Evolutionary conservation across 2,329 filamentous ascomycete genomes (phyloP).

Genomic region (Cladosporium sp.): DNA sequence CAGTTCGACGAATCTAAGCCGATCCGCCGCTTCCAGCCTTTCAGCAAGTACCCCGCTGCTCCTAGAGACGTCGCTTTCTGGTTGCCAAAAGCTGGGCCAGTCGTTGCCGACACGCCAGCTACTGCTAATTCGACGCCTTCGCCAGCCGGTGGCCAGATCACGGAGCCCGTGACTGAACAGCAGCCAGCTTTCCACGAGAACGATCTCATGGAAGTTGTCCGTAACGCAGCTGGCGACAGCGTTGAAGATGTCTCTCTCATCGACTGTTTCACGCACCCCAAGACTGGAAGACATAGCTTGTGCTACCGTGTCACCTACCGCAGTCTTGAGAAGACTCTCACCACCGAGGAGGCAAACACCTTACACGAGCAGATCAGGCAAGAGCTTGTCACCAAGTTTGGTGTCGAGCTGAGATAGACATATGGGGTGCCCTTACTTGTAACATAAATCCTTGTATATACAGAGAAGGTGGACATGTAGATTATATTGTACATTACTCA

Average conservation of each 20-base stretch:
- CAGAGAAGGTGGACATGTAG: background rate
- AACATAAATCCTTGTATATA: no score
- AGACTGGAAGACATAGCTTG: conserved; percentile 74
- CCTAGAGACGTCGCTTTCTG: conserved; percentile 95
- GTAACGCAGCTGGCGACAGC: conserved; percentile 72
- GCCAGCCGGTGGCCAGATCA: conserved; percentile 30
- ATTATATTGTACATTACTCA: background rate
- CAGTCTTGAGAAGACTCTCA: conserved; percentile 85
- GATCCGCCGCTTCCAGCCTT: conserved; percentile 69
- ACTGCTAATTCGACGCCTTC: conserved; percentile 30
- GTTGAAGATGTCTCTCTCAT: conserved; percentile 83
- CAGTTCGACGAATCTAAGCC: conserved; percentile 62
- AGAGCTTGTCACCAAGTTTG: conserved; percentile 64
- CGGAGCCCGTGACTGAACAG: conserved; percentile 19
- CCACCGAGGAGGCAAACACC: conserved; percentile 71
- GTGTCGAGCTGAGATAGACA: conserved; percentile 61
- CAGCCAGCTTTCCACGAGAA: conserved; percentile 74
- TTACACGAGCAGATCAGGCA: conserved; percentile 66
- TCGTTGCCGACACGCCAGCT: conserved; percentile 29
- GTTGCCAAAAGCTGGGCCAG: conserved; percentile 48
- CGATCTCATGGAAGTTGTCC: conserved; percentile 93
- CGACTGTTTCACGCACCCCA: conserved; percentile 85
- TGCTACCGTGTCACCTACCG: conserved; percentile 94
- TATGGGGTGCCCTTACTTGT: no score
- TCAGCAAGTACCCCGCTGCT: conserved; percentile 86